A percentile compares a stretch with the other conserved stretches of the same genome.
These are phyloP conservation scores for Naganishia randhawae DNA, from an alignment of 768 basidiomycete species.

Conservation along the genomic window DNA sequence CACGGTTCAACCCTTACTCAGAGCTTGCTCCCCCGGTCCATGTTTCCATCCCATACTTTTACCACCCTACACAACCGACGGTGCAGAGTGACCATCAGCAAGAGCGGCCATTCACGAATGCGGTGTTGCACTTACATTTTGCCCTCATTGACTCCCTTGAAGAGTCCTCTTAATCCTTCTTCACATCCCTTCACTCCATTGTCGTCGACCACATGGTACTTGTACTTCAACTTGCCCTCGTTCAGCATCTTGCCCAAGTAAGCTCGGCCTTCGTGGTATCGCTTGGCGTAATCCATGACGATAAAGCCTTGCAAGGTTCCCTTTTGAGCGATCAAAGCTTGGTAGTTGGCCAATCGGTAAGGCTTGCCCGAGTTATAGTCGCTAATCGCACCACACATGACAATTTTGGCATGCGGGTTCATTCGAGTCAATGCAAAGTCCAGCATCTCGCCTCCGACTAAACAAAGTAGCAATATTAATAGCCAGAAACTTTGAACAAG, in stretches of 20 bases:
- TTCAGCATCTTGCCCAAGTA: slow-evolving; percentile 40
- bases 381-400: slow-evolving; percentile 82
- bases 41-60: slow-evolving; percentile 29
- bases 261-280: slow-evolving; percentile 39
- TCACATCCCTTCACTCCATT: slow-evolving; percentile 26
- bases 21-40: slow-evolving; percentile 22
- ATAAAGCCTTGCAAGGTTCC: slow-evolving; percentile 81
- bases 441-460: slow-evolving; percentile 71
- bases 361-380: slow-evolving; percentile 55
- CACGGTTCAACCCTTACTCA: not conserved
- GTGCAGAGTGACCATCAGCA: not conserved
- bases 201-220: slow-evolving; percentile 37
- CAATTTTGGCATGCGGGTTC: slow-evolving; percentile 72
- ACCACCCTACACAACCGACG: not conserved
- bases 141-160: slow-evolving; percentile 25
- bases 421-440: slow-evolving; percentile 71
- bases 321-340: slow-evolving; percentile 67
- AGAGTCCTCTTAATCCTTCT: slow-evolving; percentile 24
- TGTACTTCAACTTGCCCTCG: slow-evolving; percentile 42
- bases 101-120: too few species aligned
- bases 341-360: slow-evolving; percentile 59
- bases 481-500: not conserved
- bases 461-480: not conserved
- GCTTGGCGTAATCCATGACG: slow-evolving; percentile 66
- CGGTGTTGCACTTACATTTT: slow-evolving; percentile 30